These are phyloP conservation scores for Russula dissimulans DNA, from an alignment of 768 basidiomycete species.

Conservation along the genomic window DNA sequence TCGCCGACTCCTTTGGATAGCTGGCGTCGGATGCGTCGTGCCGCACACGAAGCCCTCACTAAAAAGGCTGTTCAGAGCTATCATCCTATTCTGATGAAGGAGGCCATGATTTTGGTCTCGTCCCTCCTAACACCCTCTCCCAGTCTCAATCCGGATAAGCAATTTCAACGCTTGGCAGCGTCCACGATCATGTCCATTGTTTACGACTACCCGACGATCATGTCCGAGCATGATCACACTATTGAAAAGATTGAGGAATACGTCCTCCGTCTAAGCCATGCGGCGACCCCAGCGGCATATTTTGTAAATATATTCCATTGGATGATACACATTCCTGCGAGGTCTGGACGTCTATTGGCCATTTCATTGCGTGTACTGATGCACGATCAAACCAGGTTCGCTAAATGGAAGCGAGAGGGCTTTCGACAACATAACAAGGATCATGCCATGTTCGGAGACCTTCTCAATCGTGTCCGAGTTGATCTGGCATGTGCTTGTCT, in stretches of 20 bases:
- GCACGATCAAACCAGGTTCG: too few relatives aligned
- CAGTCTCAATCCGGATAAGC: background rate
- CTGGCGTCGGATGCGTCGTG: constrained; percentile 10
- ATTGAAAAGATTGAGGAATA: background rate
- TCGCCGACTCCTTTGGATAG: background rate
- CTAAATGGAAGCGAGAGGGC: too few relatives aligned
- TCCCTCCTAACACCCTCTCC: background rate
- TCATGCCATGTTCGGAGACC: background rate
- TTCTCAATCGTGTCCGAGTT: background rate
- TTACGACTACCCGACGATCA: constrained; percentile 3
- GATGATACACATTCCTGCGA: constrained; percentile 3
- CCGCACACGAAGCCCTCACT: background rate
- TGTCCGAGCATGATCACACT: background rate
- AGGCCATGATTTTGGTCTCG: background rate
- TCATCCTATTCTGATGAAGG: background rate
- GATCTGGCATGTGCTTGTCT: background rate
- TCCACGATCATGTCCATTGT: background rate
- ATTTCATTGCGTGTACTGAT: too few relatives aligned
- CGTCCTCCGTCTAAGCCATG: background rate
- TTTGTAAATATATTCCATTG: constrained; percentile 20
- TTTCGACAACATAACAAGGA: background rate
- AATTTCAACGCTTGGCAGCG: background rate
- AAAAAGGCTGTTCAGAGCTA: background rate
- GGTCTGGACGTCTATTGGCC: background rate
- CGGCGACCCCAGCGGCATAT: constrained; percentile 13